phyloP scores from a whole-genome alignment of 768 basidiomycete genomes.

The Cyclocybe cylindracea region DNA sequence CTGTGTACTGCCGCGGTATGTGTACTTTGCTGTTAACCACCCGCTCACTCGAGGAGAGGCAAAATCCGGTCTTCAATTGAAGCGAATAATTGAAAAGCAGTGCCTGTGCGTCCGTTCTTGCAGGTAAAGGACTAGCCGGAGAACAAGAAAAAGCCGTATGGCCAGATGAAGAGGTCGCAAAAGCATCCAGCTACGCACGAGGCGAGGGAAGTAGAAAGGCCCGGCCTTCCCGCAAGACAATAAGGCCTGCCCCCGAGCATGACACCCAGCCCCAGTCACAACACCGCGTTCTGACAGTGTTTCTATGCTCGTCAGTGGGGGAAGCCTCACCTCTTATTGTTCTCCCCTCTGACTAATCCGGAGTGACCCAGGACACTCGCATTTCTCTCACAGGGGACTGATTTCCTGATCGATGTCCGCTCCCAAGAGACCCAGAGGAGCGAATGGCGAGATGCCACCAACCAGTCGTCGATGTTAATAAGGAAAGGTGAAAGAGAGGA shows the following conservation, averaged over 20 bases:
- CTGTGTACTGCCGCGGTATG: not conserved
- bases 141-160: not conserved
- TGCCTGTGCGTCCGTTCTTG: not conserved
- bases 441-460: too few relatives aligned
- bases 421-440: too few relatives aligned
- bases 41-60: conserved; percentile 4
- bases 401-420: too few relatives aligned
- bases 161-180: conserved; percentile 6
- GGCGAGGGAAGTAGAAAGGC: not conserved
- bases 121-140: not conserved
- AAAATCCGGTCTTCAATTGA: not conserved
- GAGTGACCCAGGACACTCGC: conserved; percentile 12
- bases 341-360: conserved; percentile 18
- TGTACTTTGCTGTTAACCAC: conserved; percentile 7
- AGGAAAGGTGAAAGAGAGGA: too few relatives aligned
- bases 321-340: conserved; percentile 22
- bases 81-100: not conserved
- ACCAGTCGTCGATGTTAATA: too few relatives aligned
- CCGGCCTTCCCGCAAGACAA: conserved; percentile 15
- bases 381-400: conserved; percentile 11
- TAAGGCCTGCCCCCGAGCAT: conserved; percentile 23
- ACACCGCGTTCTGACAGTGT: conserved; percentile 28
- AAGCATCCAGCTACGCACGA: not conserved
- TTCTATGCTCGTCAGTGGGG: conserved; percentile 16
- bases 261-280: conserved; percentile 22